Evolutionary conservation across 441 rosid genomes (phyloP).

Genomic region (Brassica balearica): DNA sequence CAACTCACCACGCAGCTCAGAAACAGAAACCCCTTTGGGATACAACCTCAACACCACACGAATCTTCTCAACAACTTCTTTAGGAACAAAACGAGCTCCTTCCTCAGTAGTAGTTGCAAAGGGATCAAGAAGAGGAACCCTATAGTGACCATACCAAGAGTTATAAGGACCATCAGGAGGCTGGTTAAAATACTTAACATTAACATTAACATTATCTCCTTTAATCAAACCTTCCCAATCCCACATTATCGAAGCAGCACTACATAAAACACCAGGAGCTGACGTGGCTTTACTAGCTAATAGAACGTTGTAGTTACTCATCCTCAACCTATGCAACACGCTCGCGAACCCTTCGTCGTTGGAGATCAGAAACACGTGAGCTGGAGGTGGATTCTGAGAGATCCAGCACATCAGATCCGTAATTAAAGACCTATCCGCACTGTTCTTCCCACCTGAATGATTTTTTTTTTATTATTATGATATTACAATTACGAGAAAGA

Average conservation of each 20-base stretch:
- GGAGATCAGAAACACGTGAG: slow-evolving; percentile 82
- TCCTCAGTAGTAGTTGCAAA: slow-evolving; percentile 47
- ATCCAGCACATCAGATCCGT: slow-evolving; percentile 82
- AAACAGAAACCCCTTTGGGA: slow-evolving; percentile 63
- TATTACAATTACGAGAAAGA: no score
- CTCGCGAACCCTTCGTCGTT: slow-evolving; percentile 69
- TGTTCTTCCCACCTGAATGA: slow-evolving; percentile 73
- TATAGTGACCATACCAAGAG: slow-evolving; percentile 92
- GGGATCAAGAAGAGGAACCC: slow-evolving; percentile 69
- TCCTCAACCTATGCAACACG: slow-evolving; percentile 73
- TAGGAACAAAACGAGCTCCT: slow-evolving; percentile 54
- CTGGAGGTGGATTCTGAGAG: slow-evolving; percentile 92
- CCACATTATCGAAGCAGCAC: slow-evolving; percentile 96
- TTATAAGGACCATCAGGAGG: slow-evolving; percentile 95
- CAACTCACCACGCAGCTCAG: slow-evolving; percentile 63
- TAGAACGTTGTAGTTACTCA: slow-evolving; percentile 84
- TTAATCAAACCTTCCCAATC: slow-evolving; percentile 64
- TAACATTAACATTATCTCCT: slow-evolving; percentile 50
- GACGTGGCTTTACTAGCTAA: slow-evolving; percentile 36
- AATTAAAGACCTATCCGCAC: slow-evolving; percentile 75
- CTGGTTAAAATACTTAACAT: slow-evolving; percentile 71
- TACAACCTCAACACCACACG: slow-evolving; percentile 48
- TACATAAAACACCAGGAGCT: slow-evolving; percentile 63
- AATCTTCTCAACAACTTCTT: slow-evolving; percentile 56
- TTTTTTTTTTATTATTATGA: no score